Base-by-base conservation (phyloP, 2,329 filamentous ascomycete genomes). In the Cytospora piceae region DNA sequence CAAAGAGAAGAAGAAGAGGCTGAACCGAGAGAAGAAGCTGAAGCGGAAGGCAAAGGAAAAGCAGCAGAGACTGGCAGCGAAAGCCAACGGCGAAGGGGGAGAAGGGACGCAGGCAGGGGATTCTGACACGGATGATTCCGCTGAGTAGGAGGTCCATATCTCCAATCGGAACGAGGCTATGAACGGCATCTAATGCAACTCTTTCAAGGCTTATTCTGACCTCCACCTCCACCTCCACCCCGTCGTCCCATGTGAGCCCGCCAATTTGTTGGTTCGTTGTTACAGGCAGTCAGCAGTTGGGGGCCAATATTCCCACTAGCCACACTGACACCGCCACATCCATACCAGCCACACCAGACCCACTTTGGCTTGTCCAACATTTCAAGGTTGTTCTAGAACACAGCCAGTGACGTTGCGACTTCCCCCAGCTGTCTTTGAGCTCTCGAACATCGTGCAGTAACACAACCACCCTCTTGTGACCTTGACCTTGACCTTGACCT, bases 21-120 rank as follows among this genome's bases (percentile, higher is more conserved):
- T 87, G 69, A 89, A 89, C 70, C 76, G 84, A 65, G 74, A 83
- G 70, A 87, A 85, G 78, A 88, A 89, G 77, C 70, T 87, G 67
- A 84, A 85, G 74, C 80, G 81, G 71, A 81, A 82, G 71, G 80
- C 82, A 53, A 88, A 88, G 75, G 84, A 82, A 68, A 85, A 81
- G 73, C 83, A 83, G 71, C 79, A 80, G 76, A 87, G 86, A 70
- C 69, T 75, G 72, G 73, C 68, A 1, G 65, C 29, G 27, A 42
- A n/a, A 1, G 65, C 29, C 22, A 70, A 65, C 42, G 59, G 56
- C 5, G 34, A 60, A n/a, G 58, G 58, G 9, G 63, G 56, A 15
- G 58, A 61, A 17, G 63, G 56, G 20, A 46, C 34, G 22, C 51
- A 60, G 59, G 55, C 63, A 12, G 54, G 53, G 51, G 62, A 22